phyloP scores from a whole-genome alignment of 495 filamentous ascomycete species.

The Penicillium diatomitis region DNA sequence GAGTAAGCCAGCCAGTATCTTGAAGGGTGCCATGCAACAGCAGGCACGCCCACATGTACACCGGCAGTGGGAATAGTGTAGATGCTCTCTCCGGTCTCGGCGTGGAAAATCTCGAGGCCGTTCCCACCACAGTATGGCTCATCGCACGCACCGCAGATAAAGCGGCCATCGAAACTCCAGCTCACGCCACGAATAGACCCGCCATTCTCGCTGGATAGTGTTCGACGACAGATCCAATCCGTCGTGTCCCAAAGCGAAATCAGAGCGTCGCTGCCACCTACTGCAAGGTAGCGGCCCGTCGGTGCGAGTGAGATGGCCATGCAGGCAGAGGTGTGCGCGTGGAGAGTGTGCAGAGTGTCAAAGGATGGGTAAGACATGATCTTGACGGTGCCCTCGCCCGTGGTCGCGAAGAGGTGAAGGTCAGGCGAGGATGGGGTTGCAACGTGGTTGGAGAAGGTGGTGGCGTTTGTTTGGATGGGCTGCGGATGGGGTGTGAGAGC shows the following conservation, averaged over 20 bases:
- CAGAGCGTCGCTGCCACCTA: constrained; percentile 82
- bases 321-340: constrained; percentile 75
- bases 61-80: constrained; percentile 63
- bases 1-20: constrained; percentile 86
- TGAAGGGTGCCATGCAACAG: constrained; percentile 84
- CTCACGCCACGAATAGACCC: constrained; percentile 76
- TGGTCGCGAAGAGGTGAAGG: constrained; percentile 62
- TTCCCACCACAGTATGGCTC: constrained; percentile 44
- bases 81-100: constrained; percentile 79
- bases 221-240: constrained; percentile 83
- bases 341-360: constrained; percentile 50
- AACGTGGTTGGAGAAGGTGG: constrained; percentile 64
- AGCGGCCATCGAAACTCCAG: constrained; percentile 88
- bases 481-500: constrained; percentile 58
- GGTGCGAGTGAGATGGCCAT: constrained; percentile 64
- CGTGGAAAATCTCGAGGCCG: constrained; percentile 68
- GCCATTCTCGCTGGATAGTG: constrained; percentile 59
- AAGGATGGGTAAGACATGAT: constrained; percentile 61
- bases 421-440: constrained; percentile 28
- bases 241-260: constrained; percentile 87
- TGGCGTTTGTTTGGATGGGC: constrained; percentile 67
- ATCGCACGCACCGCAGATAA: constrained; percentile 75
- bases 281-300: constrained; percentile 69
- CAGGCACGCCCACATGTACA: constrained; percentile 40
- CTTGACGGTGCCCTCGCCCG: constrained; percentile 70